A percentile compares a stretch with the other conserved stretches of the same genome.
phyloP scores from a whole-genome alignment of 495 filamentous ascomycete genomes.

The Cudoniella acicularis region DNA sequence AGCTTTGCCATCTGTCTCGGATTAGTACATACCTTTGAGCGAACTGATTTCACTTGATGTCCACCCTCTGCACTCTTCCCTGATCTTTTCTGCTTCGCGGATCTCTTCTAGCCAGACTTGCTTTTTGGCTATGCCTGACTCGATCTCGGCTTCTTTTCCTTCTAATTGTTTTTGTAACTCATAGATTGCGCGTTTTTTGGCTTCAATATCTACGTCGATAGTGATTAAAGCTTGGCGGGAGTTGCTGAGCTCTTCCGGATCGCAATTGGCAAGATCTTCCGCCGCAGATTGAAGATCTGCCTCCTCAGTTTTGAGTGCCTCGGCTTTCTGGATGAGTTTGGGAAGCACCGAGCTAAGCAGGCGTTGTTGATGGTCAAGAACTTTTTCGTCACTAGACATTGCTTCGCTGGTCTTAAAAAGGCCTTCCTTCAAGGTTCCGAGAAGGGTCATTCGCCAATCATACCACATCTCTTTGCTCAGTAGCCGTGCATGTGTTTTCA shows the following conservation, averaged over 20 bases:
- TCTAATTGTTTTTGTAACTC: constrained; percentile 60
- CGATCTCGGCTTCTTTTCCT: constrained; percentile 58
- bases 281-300: constrained; percentile 63
- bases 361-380: constrained; percentile 63
- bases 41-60: constrained; percentile 70
- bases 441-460: constrained; percentile 90
- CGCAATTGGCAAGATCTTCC: constrained; percentile 72
- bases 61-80: constrained; percentile 87
- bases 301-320: constrained; percentile 57
- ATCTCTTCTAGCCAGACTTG: constrained; percentile 69
- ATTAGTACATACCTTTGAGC: constrained; percentile 58
- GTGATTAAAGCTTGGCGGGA: constrained; percentile 60
- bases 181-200: constrained; percentile 61
- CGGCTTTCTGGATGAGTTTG: constrained; percentile 51
- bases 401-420: constrained; percentile 69
- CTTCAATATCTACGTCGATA: constrained; percentile 62
- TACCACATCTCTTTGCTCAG: constrained; percentile 96
- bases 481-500: constrained; percentile 85
- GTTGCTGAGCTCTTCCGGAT: constrained; percentile 69
- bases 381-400: constrained; percentile 68
- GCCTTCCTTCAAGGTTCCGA: constrained; percentile 76
- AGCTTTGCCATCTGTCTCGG: constrained; percentile 1
- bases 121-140: constrained; percentile 58
- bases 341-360: constrained; percentile 65
- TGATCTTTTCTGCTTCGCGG: constrained; percentile 74